A percentile compares a stretch with the other conserved stretches of the same genome.
Evolutionary conservation across 805 yeast genomes (phyloP).

Genomic region (Metschnikowia corniflorae): DNA sequence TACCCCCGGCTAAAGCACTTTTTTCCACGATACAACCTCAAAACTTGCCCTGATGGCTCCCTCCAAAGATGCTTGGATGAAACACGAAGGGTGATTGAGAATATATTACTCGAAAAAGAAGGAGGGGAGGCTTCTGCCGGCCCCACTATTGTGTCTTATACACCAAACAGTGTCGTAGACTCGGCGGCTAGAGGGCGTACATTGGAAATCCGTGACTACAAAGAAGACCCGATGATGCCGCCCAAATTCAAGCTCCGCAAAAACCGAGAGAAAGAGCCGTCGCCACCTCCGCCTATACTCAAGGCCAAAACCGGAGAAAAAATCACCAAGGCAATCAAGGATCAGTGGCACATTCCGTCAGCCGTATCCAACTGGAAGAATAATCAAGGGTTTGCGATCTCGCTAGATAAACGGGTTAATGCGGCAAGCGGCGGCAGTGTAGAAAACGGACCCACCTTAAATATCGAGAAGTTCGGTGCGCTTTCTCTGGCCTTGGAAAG

Average conservation of each 20-base stretch:
- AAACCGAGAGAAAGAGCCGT: constrained; percentile 60
- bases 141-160: constrained; percentile 12
- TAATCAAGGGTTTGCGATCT: constrained; percentile 82
- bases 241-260: constrained; percentile 70
- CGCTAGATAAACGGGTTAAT: constrained; percentile 66
- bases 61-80: constrained; percentile 45
- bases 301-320: constrained; percentile 47
- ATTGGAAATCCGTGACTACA: constrained; percentile 62
- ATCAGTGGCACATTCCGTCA: constrained; percentile 84
- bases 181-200: constrained; percentile 31
- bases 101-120: constrained; percentile 43
- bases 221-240: constrained; percentile 84
- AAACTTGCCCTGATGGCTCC: constrained; percentile 42
- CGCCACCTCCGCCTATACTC: constrained; percentile 65
- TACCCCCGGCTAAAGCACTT: constrained; percentile 38
- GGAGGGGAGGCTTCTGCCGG: constrained; percentile 33
- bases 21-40: constrained; percentile 38
- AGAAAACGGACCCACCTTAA: constrained; percentile 34
- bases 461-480: constrained; percentile 56
- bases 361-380: constrained; percentile 95
- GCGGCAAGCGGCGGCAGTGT: constrained; percentile 43
- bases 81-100: constrained; percentile 56
- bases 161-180: constrained; percentile 13
- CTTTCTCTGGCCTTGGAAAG: constrained; percentile 66
- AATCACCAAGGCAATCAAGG: constrained; percentile 68